phyloP scores from a whole-genome alignment of 129 eudicot genomes.

The Pseudognaphalium luteoalbum region DNA sequence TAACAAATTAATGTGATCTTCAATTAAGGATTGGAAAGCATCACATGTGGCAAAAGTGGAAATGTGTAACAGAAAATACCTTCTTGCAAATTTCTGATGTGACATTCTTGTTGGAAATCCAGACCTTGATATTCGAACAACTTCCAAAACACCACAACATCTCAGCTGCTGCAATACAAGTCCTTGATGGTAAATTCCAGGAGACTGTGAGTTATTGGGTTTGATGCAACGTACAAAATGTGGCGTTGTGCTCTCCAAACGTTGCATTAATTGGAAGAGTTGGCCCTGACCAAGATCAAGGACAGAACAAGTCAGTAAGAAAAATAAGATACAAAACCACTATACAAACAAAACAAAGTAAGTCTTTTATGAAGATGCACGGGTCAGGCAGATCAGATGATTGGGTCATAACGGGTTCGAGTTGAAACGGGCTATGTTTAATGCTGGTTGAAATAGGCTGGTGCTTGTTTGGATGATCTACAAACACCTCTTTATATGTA shows the following conservation, averaged over 20 bases:
- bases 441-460: no score
- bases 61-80: constrained; percentile 35
- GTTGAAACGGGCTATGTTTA: not conserved
- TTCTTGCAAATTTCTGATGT: constrained; percentile 90
- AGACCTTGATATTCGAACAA: constrained; percentile 90
- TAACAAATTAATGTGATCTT: not conserved
- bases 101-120: constrained; percentile 95
- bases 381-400: not conserved
- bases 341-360: not conserved
- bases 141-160: constrained; percentile 97
- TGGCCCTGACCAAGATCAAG: constrained; percentile 59
- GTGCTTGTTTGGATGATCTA: not conserved
- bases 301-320: constrained; percentile 9
- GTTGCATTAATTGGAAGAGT: constrained; percentile 94
- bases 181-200: constrained; percentile 82
- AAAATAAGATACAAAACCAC: not conserved
- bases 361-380: not conserved
- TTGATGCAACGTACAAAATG: constrained; percentile 97
- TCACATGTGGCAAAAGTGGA: not conserved
- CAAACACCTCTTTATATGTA: not conserved
- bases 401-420: not conserved
- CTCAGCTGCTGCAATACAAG: constrained; percentile 82
- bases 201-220: constrained; percentile 82
- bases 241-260: constrained; percentile 86
- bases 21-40: not conserved